Evolutionary conservation across 208 protist genomes (phyloP), one percentile per base, ranked within the genome.

Genomic region (Borovskyia barvae): DNA sequence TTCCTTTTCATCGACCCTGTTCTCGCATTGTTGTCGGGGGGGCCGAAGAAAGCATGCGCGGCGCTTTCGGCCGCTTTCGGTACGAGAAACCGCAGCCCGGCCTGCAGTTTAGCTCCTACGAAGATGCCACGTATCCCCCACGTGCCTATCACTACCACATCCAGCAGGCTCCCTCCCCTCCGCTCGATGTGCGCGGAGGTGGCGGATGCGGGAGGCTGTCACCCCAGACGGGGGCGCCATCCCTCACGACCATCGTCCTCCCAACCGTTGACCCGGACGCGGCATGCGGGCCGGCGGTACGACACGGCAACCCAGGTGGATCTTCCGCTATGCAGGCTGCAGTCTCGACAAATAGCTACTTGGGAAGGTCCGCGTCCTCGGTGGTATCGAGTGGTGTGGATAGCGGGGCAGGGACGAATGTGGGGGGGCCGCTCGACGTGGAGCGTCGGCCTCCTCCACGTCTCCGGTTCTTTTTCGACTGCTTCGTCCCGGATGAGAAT

Each of bases 211-310:
- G n/a, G n/a, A n/a, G n/a, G n/a, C n/a, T n/a, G n/a, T n/a, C n/a
- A n/a, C n/a, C n/a, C n/a, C n/a, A n/a, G n/a, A 37, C 28, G 0
- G 58, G 61, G 20, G 30, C 52, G 46, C 42, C 14, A 14, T 14
- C 17, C 4, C 17, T 40, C 19, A 47, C 41, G n/a, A 22, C 72
- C 32, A 58, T 90, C 32, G 70, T 87, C 2, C 62, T 89, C 9
- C 86, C 86, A 0, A 93, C 82, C 60, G 84, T 90, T 39, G 86
- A 93, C 49, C 75, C 84, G 0, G 76, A 87, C 49, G 42, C 73
- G 2, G 41, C 76, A 14, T 87, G 80, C 46, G 63, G 72, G 14
- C 80, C 80, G 0, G 64, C 52, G 14, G 19, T 47, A 41, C 25
- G 22, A 14, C 22, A 37, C 33, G 36, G 20, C 41, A 55, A 41